These are phyloP conservation scores for Fusarium camptoceras DNA, from an alignment of 2,329 filamentous ascomycete species.

Conservation along the genomic window DNA sequence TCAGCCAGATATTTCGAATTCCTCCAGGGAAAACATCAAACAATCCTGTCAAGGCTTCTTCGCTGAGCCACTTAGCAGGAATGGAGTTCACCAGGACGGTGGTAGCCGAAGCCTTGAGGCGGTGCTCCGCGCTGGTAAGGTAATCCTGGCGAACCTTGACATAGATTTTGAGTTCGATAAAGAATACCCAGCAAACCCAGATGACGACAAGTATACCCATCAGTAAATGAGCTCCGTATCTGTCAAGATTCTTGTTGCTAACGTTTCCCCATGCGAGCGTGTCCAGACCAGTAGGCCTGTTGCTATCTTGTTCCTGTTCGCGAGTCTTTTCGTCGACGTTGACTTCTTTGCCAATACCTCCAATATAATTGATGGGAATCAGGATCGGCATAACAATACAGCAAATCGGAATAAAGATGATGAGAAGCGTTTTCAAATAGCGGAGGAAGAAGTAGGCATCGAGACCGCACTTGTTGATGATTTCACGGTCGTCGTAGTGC, in stretches of 20 bases:
- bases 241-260: constrained; percentile 67
- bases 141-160: constrained; percentile 95
- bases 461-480: constrained; percentile 94
- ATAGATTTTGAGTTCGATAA: constrained; percentile 85
- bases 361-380: constrained; percentile 83
- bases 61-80: constrained; percentile 88
- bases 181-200: constrained; percentile 90
- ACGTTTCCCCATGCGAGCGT: constrained; percentile 91
- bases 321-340: constrained; percentile 29
- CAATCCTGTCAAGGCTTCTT: constrained; percentile 82
- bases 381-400: constrained; percentile 84
- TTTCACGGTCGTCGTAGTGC: constrained; percentile 77
- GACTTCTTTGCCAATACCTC: constrained; percentile 72
- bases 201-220: constrained; percentile 81
- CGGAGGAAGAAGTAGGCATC: constrained; percentile 98
- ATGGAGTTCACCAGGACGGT: constrained; percentile 94
- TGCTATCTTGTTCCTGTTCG: not conserved
- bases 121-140: constrained; percentile 93
- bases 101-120: constrained; percentile 91
- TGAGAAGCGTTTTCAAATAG: constrained; percentile 80
- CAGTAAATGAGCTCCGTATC: constrained; percentile 87
- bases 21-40: constrained; percentile 98
- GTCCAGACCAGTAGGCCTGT: constrained; percentile 73
- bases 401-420: constrained; percentile 90
- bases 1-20: constrained; percentile 96